phyloP scores from a whole-genome alignment of 805 yeast genomes.

The Candida coquimbonensis region DNA sequence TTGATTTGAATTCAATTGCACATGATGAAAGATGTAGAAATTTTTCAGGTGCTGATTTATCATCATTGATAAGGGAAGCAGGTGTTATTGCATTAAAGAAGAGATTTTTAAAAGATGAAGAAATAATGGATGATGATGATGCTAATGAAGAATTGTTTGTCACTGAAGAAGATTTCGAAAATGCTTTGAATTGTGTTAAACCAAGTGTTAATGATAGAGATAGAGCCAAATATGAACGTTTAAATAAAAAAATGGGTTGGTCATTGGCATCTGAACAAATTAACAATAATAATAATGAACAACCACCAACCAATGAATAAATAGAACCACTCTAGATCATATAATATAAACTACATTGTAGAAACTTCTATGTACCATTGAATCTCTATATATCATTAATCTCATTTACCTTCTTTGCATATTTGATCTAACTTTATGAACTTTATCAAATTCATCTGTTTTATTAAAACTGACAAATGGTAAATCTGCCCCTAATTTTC shows the following conservation, averaged over 20 bases:
- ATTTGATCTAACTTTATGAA: slow-evolving; percentile 53
- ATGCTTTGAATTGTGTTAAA: slow-evolving; percentile 67
- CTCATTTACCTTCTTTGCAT: slow-evolving; percentile 38
- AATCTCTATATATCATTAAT: not conserved
- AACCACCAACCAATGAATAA: slow-evolving; percentile 1
- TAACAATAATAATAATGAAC: slow-evolving; percentile 9
- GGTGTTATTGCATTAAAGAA: slow-evolving; percentile 80
- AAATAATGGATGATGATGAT: slow-evolving; percentile 36
- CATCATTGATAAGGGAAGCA: slow-evolving; percentile 90
- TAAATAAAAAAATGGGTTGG: slow-evolving; percentile 75
- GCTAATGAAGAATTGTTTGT: slow-evolving; percentile 45
- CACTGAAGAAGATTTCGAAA: slow-evolving; percentile 55
- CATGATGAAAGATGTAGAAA: slow-evolving; percentile 76
- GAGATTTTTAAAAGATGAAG: slow-evolving; percentile 54
- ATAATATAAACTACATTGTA: no score
- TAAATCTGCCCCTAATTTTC: slow-evolving; percentile 17
- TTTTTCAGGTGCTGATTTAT: slow-evolving; percentile 94
- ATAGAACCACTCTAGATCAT: not conserved
- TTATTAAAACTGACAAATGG: slow-evolving; percentile 40
- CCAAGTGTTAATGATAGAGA: slow-evolving; percentile 91
- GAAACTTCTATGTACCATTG: no score
- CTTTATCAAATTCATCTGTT: slow-evolving; percentile 40
- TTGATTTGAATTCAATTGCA: slow-evolving; percentile 58
- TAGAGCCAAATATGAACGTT: slow-evolving; percentile 64
- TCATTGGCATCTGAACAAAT: slow-evolving; percentile 32